These are phyloP conservation scores for Maudiozyma serrabonitensis DNA, from an alignment of 805 yeast genomes.

Conservation along the genomic window DNA sequence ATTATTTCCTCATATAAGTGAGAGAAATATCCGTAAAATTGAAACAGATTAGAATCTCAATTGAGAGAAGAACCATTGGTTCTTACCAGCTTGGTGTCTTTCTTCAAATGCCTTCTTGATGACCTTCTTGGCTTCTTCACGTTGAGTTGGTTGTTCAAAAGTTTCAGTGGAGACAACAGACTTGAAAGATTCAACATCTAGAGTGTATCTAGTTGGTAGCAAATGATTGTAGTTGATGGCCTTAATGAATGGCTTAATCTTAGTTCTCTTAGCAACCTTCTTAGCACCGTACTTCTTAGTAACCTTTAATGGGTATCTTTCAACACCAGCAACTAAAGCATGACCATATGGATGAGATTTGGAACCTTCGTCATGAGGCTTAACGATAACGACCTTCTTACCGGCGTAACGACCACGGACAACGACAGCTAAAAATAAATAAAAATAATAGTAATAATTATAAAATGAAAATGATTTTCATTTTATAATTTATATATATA, in stretches of 20 bases:
- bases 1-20: no score
- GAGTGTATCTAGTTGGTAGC: constrained; percentile 99
- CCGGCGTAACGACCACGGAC: constrained; percentile 99
- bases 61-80: constrained; percentile 99
- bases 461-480: no score
- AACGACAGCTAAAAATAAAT: constrained; percentile 64
- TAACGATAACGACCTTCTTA: constrained; percentile 98
- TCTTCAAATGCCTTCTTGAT: constrained; percentile 99
- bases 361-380: constrained; percentile 98
- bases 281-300: constrained; percentile 91
- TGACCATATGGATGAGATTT: constrained; percentile 98
- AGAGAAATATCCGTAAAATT: no score
- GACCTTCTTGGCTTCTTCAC: constrained; percentile 97
- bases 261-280: constrained; percentile 94
- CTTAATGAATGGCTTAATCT: constrained; percentile 98
- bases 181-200: constrained; percentile 95
- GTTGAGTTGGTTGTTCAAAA: constrained; percentile 94
- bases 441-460: neutral
- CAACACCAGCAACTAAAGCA: constrained; percentile 98
- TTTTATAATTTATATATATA: no score
- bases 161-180: constrained; percentile 84
- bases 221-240: constrained; percentile 99
- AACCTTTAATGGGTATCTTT: constrained; percentile 95
- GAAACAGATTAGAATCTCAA: constrained; percentile 59
- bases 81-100: constrained; percentile 98